Base-by-base conservation (phyloP, 2,329 filamentous ascomycete species). In the Exophiala sideris region DNA sequence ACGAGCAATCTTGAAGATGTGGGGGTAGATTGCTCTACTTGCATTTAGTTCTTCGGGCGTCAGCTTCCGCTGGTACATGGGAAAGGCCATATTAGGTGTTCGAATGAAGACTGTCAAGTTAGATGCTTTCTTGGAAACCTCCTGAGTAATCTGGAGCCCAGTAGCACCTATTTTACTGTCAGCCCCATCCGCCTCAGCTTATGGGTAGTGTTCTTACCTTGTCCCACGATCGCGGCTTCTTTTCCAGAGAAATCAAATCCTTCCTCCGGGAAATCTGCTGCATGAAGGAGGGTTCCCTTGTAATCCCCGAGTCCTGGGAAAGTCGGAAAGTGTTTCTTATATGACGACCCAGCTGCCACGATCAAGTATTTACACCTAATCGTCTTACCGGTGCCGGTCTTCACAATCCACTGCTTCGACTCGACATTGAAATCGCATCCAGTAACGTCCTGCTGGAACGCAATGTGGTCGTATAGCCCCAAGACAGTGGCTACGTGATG, bases 61-160 rank as follows among this genome's bases (percentile, higher is more conserved):
- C 40, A 42, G 40, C 11, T 18, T 12, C 32, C 35, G 40, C 55
- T 58, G 35, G 34, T 48, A 29, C n/a, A 68, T 59, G 3, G 66
- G 66, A 1, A 60, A 36, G 2, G 62, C 56, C 60, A 62, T 65
- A 36, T 66, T 66, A 0, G 66, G 59, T 3, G 74, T 77, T 1
- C 75, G 69, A 53, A 77, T 75, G 53, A 77, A 72, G 1, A 77
- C 69, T 38, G 66, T 66, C 6, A 77, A 53, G 14, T 70, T 53
- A 35, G 70, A 67, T 36, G 49, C 21, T 1, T 63, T 71, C 44
- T 66, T 67, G 0, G 71, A 72, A 3, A 76, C 52, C 5, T 70
- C 58, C 3, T 74, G 74, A 1, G 76, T 63, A 0, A 60, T 64
- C 57, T 76, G 73, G 5, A 77, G 58, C 0, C 67, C 71, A 11